Percentiles rank a stretch among this genome's conserved stretches.
These are phyloP conservation scores for Plasmopara viticola DNA, from an alignment of 352 stramenopile species.

Conservation along the genomic window DNA sequence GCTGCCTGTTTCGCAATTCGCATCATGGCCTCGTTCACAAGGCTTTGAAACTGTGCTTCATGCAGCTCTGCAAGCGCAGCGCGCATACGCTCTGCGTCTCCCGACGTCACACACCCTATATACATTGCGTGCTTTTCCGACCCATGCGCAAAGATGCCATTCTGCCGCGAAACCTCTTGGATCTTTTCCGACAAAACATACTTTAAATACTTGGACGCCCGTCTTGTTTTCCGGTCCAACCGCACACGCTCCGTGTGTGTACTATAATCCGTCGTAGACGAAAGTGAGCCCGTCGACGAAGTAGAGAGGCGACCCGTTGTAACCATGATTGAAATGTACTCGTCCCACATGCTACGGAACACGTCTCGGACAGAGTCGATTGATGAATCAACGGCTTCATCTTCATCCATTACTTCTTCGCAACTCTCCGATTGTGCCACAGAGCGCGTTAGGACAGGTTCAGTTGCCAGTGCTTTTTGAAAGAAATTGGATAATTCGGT, in stretches of 20 bases:
- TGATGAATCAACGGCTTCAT: slow-evolving; percentile 8
- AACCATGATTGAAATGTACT: slow-evolving; percentile 22
- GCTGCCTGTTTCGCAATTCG: slow-evolving; percentile 73
- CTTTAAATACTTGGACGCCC: slow-evolving; percentile 58
- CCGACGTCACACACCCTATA: slow-evolving; percentile 36
- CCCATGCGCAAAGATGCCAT: slow-evolving; percentile 62
- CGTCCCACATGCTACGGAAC: slow-evolving; percentile 23
- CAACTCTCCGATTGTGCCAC: slow-evolving; percentile 4
- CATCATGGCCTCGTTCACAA: slow-evolving; percentile 78
- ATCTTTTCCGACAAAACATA: slow-evolving; percentile 73
- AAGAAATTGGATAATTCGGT: slow-evolving; percentile 35
- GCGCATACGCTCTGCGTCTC: slow-evolving; percentile 51
- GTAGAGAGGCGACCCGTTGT: slow-evolving; percentile 5
- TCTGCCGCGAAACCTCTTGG: slow-evolving; percentile 56
- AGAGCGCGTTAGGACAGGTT: slow-evolving; percentile 8
- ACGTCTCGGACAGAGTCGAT: slow-evolving; percentile 17
- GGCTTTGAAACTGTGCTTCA: slow-evolving; percentile 61
- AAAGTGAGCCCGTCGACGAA: slow-evolving; percentile 13
- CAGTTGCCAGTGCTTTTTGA: slow-evolving; percentile 24
- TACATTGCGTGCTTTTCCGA: slow-evolving; percentile 58
- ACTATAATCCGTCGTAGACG: slow-evolving; percentile 7
- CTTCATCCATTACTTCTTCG: slow-evolving; percentile 5
- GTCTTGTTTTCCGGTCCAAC: slow-evolving; percentile 14
- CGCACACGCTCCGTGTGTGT: slow-evolving; percentile 6
- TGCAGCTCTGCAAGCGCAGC: slow-evolving; percentile 47